Evolutionary conservation across 495 filamentous ascomycete genomes (phyloP).

Genomic region (Clohesyomyces aquaticus): DNA sequence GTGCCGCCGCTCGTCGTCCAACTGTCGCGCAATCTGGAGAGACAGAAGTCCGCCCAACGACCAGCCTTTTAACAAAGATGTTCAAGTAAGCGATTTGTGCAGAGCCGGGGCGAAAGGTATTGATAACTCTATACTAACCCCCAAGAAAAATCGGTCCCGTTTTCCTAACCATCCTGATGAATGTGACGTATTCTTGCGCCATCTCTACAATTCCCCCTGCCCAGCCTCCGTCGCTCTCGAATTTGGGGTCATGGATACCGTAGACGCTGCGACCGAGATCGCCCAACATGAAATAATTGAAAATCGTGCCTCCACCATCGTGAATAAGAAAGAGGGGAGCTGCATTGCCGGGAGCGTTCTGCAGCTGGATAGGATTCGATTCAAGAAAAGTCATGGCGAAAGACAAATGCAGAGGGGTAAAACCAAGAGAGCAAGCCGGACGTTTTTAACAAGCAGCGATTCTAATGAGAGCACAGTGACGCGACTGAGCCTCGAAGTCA

Average conservation of each 20-base stretch:
- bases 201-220: neutral
- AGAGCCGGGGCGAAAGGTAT: neutral
- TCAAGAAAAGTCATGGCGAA: conserved; percentile 1
- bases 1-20: neutral
- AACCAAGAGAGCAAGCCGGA: neutral
- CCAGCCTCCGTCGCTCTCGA: neutral
- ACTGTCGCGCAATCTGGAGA: neutral
- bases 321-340: conserved; percentile 9
- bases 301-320: conserved; percentile 2
- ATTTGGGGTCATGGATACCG: conserved; percentile 2
- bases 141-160: neutral
- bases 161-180: neutral
- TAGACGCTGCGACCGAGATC: conserved; percentile 1
- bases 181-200: conserved; percentile 4
- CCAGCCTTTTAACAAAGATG: neutral
- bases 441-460: neutral
- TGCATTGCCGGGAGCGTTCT: conserved; percentile 12
- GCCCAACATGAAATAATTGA: conserved; percentile 3
- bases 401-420: neutral
- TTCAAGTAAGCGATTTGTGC: conserved; percentile 1
- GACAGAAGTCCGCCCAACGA: neutral
- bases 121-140: conserved; percentile 2
- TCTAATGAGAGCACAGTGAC: neutral
- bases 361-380: neutral
- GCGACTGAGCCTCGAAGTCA: neutral